Conservation (phyloP, 2,329 filamentous ascomycete genomes). For the Colletotrichum cordylinicola region DNA sequence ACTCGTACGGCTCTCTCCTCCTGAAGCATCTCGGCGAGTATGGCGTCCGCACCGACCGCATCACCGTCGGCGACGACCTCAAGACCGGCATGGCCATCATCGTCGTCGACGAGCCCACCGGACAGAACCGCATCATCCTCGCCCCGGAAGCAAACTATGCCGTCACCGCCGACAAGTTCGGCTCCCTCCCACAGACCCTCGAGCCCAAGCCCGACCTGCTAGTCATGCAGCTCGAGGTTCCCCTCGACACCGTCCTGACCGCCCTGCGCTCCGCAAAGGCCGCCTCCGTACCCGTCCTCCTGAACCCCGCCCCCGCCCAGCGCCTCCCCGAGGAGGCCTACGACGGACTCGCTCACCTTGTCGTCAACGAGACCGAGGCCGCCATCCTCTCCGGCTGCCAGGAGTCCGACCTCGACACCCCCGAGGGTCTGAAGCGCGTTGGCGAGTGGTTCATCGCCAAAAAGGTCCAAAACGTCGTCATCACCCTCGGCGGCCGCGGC, state of each 20-base stretch:
- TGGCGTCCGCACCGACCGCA: constrained; percentile 65
- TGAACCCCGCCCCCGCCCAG: constrained; percentile 86
- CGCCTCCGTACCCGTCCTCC: constrained; percentile 66
- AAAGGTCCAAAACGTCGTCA: constrained; percentile 78
- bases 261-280: constrained; percentile 58
- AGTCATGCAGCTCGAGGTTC: constrained; percentile 82
- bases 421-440: constrained; percentile 51
- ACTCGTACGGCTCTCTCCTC: constrained; percentile 69
- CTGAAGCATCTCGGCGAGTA: constrained; percentile 61
- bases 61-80: constrained; percentile 43
- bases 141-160: constrained; percentile 73
- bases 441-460: constrained; percentile 66
- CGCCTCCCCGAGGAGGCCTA: constrained; percentile 72
- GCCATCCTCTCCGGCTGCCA: constrained; percentile 68
- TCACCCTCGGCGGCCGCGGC: constrained; percentile 86
- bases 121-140: constrained; percentile 79
- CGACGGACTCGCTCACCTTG: constrained; percentile 73
- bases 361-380: constrained; percentile 92
- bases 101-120: constrained; percentile 73
- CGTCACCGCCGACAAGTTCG: constrained; percentile 42
- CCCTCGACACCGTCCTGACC: constrained; percentile 67
- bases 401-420: constrained; percentile 53
- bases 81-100: constrained; percentile 78
- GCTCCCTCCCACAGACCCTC: constrained; percentile 29
- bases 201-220: constrained; percentile 63